A percentile compares a stretch with the other conserved stretches of the same genome.
phyloP scores from a whole-genome alignment of 2,329 filamentous ascomycete genomes.

The Colletotrichum scovillei region DNA sequence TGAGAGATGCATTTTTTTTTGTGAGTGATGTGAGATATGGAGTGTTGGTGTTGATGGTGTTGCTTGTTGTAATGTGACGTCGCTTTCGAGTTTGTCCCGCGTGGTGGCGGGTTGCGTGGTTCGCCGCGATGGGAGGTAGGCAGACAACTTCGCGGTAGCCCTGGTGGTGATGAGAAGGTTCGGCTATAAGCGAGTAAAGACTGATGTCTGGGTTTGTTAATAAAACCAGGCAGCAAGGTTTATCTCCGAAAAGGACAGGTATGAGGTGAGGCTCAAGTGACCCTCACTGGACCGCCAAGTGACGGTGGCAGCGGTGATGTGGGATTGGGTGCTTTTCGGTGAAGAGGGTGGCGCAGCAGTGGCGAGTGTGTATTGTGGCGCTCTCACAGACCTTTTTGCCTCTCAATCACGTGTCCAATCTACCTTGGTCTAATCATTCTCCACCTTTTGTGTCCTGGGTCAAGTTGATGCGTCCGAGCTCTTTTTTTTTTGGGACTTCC shows the following conservation, averaged over 20 bases:
- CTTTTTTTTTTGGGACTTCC: no score
- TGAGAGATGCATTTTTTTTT: constrained; percentile 43
- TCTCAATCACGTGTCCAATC: no score
- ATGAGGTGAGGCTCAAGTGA: background rate
- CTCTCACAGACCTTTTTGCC: background rate
- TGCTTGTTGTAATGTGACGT: background rate
- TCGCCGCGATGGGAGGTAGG: background rate
- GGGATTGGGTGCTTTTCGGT: constrained; percentile 5
- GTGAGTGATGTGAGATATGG: no score
- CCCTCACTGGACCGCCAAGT: background rate
- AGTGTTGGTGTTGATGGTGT: background rate
- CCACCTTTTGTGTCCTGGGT: no score
- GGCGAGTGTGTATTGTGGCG: constrained; percentile 30
- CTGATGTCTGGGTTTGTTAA: background rate
- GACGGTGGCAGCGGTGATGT: background rate
- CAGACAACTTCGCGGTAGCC: background rate
- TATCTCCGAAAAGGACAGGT: constrained; percentile 15
- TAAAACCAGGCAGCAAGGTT: background rate
- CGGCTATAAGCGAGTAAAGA: background rate
- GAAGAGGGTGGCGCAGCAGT: constrained; percentile 12
- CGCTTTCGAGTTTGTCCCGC: constrained; percentile 7
- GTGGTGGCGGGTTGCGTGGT: background rate
- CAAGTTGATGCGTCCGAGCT: no score
- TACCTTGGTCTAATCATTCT: no score
- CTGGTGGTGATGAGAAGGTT: background rate